These are phyloP conservation scores for Ehretia macrophylla DNA, from an alignment of 257 asterid genomes.

Conservation along the genomic window DNA sequence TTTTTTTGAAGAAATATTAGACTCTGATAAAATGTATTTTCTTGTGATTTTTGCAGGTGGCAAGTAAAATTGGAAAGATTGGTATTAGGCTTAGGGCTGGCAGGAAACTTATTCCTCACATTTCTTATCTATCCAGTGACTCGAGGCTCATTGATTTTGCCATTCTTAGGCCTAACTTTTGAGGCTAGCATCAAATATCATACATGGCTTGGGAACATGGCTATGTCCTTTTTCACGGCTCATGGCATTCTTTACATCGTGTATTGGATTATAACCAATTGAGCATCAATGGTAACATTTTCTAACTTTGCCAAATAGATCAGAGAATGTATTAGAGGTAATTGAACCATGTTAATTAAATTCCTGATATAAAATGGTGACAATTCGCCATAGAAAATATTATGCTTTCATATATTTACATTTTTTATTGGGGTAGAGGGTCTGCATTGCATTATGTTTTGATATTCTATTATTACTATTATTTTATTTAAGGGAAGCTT, in stretches of 20 bases:
- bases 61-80: slow-evolving; percentile 81
- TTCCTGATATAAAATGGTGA: no score
- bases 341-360: no score
- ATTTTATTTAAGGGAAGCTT: no score
- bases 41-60: slow-evolving; percentile 49
- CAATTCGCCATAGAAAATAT: no score
- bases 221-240: slow-evolving; percentile 66
- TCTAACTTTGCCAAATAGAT: no score
- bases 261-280: slow-evolving; percentile 71
- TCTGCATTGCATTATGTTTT: no score
- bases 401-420: no score
- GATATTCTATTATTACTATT: no score
- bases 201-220: slow-evolving; percentile 75
- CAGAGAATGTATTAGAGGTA: no score
- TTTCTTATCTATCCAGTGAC: slow-evolving; percentile 87
- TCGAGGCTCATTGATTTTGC: slow-evolving; percentile 75
- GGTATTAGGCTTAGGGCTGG: slow-evolving; percentile 67
- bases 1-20: no score
- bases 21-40: no score
- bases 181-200: slow-evolving; percentile 82
- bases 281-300: slow-evolving; percentile 61
- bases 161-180: slow-evolving; percentile 72
- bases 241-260: slow-evolving; percentile 66
- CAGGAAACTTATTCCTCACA: slow-evolving; percentile 76
- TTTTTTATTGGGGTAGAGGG: no score